Evolutionary conservation across 805 yeast genomes (phyloP).

Genomic region (Ogataea saltuana): DNA sequence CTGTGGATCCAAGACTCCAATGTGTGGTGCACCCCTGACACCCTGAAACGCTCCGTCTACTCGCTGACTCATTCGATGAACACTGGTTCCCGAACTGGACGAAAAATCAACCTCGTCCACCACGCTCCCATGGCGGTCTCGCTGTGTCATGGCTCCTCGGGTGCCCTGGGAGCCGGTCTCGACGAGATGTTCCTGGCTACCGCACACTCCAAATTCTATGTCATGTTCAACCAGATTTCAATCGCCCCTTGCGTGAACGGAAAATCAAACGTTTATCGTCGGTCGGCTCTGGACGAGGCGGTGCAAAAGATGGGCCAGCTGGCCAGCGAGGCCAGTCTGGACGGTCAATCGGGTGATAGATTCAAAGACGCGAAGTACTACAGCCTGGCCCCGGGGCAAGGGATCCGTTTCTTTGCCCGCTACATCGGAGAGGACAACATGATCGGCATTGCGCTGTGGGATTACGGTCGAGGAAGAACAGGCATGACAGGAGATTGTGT

Average conservation of each 20-base stretch:
- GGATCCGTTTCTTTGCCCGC: slow-evolving; percentile 69
- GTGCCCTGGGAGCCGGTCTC: slow-evolving; percentile 59
- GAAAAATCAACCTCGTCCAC: slow-evolving; percentile 69
- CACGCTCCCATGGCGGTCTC: slow-evolving; percentile 73
- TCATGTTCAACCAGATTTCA: slow-evolving; percentile 68
- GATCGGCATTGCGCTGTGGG: slow-evolving; percentile 88
- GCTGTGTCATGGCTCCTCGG: slow-evolving; percentile 13
- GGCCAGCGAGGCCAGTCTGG: slow-evolving; percentile 28
- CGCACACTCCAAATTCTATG: slow-evolving; percentile 83
- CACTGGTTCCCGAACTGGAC: slow-evolving; percentile 43
- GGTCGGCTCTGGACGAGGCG: slow-evolving; percentile 61
- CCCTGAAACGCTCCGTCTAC: slow-evolving; percentile 63
- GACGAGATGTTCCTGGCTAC: slow-evolving; percentile 87
- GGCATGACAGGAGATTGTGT: slow-evolving; percentile 79
- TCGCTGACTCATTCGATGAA: slow-evolving; percentile 51
- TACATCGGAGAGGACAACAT: slow-evolving; percentile 92
- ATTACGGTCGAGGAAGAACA: slow-evolving; percentile 63
- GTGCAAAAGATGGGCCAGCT: slow-evolving; percentile 43
- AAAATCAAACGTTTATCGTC: slow-evolving; percentile 75
- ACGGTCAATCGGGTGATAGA: slow-evolving; percentile 38
- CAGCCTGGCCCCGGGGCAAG: slow-evolving; percentile 38
- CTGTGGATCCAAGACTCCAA: slow-evolving; percentile 87
- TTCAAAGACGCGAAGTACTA: slow-evolving; percentile 35
- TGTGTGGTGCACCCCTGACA: slow-evolving; percentile 71
- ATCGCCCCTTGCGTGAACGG: slow-evolving; percentile 92